Evolutionary conservation across 73 alveolate genomes (phyloP), one percentile per base, ranked within the genome.

Genomic region (Symbiodinium natans): DNA sequence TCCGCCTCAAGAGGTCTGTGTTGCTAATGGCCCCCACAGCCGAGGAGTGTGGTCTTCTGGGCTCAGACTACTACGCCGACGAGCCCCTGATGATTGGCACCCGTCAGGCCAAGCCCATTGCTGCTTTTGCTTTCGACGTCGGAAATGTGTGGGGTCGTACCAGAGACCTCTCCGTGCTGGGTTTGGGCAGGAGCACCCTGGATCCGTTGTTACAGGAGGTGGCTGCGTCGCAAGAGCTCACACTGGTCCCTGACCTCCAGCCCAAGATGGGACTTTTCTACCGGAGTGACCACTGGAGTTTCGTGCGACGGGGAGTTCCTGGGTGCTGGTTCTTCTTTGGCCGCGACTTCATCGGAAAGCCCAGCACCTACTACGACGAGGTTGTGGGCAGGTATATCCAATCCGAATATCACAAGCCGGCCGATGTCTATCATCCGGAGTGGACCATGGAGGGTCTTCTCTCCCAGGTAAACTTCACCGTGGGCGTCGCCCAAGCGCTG

Each of bases 271-370:
- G 95, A 17, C 95, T 88, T 21, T 88, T 88, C 71, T 88, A 88
- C 41, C 59, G 95, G 25, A 88, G 95, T 23, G 95, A 88, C 42
- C 95, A 88, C 86, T 88, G 95, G 95, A 88, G 95, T 42, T 88
- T 88, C n/a, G 95, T 88, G 19, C 95, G 95, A 8, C 15, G 43
- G 19, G 95, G 95, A 3, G 85, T 88, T 36, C 95, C 95, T 25
- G 95, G 95, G 10, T 88, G 95, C 74, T 88, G 95, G 95, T 88
- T 88, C 54, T 88, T 88, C 86, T 87, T 87, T 38, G 95, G 95
- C 23, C 71, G 68, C 8, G 54, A 39, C 43, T 88, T 88, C 34
- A 63, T 88, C 29, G 86, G 71, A 33, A 56, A 40, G 95, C 95
- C 95, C 25, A 41, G 73, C 75, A n/a, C 27, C 15, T 88, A 88